Percentiles rank a stretch among this genome's conserved stretches.
Evolutionary conservation across 2,329 filamentous ascomycete species (phyloP).

Genomic region (Beauveria pseudobassiana): DNA sequence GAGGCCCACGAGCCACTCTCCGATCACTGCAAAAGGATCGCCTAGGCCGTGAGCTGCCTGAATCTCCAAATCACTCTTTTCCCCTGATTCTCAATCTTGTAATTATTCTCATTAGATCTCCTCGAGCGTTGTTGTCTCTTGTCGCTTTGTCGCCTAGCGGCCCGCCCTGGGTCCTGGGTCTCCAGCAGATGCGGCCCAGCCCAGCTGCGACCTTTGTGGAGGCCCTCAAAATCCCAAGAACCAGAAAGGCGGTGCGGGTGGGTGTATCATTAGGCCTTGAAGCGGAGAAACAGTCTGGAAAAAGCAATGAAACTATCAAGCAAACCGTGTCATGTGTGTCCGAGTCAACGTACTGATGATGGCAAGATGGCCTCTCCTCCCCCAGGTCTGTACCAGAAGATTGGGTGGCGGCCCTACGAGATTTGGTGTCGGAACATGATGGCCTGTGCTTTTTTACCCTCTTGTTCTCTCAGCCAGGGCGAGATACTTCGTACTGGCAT

Average conservation of each 20-base stretch:
- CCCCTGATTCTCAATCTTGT: not conserved
- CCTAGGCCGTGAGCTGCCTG: not conserved
- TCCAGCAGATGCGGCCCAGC: not conserved
- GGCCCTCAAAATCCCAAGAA: not conserved
- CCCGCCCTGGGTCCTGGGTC: not conserved
- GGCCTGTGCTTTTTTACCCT: not conserved
- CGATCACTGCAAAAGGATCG: not conserved
- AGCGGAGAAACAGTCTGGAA: not conserved
- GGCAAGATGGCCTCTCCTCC: not conserved
- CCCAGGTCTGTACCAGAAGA: not conserved
- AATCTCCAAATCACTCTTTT: no score
- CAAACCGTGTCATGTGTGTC: not conserved
- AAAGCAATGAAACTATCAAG: not conserved
- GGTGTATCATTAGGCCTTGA: not conserved
- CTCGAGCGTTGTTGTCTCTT: constrained; percentile 5
- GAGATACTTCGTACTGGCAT: not conserved
- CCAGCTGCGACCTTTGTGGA: not conserved
- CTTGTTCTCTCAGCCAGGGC: not conserved
- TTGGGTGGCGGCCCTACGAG: constrained; percentile 1
- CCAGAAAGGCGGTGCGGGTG: not conserved
- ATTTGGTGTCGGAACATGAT: not conserved
- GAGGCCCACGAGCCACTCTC: not conserved
- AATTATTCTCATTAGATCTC: not conserved
- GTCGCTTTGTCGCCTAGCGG: not conserved
- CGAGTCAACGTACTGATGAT: not conserved